A percentile compares a stretch with the other conserved stretches of the same genome.
phyloP scores from a whole-genome alignment of 352 stramenopile species.

The Pythium rhizo-oryzae region DNA sequence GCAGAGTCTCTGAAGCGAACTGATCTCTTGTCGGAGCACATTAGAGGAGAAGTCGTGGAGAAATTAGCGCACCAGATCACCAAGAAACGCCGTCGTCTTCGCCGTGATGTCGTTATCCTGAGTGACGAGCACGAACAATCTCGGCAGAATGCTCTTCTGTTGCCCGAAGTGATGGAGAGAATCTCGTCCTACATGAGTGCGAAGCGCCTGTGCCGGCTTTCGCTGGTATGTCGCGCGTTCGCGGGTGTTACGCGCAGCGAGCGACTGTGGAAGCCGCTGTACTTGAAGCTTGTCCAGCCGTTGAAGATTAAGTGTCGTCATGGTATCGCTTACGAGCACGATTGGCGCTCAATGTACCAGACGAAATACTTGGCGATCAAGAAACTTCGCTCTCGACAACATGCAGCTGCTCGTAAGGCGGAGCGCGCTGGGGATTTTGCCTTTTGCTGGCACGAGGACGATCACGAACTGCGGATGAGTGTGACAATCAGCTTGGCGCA shows the following conservation, averaged over 20 bases:
- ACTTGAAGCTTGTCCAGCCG: slow-evolving; percentile 14
- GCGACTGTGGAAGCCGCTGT: slow-evolving; percentile 51
- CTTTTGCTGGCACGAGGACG: slow-evolving; percentile 22
- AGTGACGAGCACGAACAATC: slow-evolving; percentile 41
- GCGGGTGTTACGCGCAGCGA: slow-evolving; percentile 36
- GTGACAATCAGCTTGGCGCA: slow-evolving; percentile 1
- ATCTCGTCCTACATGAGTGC: slow-evolving; percentile 75
- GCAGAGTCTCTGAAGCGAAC: slow-evolving; percentile 11
- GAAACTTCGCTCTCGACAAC: slow-evolving; percentile 17
- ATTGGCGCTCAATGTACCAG: slow-evolving; percentile 25
- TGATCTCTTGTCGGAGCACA: background rate
- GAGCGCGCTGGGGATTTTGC: background rate
- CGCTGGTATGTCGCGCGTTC: slow-evolving; percentile 54
- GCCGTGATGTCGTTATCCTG: slow-evolving; percentile 10
- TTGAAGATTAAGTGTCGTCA: slow-evolving; percentile 25
- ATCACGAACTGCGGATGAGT: slow-evolving; percentile 14
- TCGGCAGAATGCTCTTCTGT: slow-evolving; percentile 51
- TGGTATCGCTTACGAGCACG: slow-evolving; percentile 16
- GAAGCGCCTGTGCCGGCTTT: slow-evolving; percentile 65
- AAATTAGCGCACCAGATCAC: background rate
- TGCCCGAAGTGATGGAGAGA: slow-evolving; percentile 67
- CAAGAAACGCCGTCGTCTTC: slow-evolving; percentile 15
- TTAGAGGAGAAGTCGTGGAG: background rate
- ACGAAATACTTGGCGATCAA: slow-evolving; percentile 22
- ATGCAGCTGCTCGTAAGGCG: background rate